Evolutionary conservation across 257 asterid genomes (phyloP).

Genomic region (Nicotiana attenuata): DNA sequence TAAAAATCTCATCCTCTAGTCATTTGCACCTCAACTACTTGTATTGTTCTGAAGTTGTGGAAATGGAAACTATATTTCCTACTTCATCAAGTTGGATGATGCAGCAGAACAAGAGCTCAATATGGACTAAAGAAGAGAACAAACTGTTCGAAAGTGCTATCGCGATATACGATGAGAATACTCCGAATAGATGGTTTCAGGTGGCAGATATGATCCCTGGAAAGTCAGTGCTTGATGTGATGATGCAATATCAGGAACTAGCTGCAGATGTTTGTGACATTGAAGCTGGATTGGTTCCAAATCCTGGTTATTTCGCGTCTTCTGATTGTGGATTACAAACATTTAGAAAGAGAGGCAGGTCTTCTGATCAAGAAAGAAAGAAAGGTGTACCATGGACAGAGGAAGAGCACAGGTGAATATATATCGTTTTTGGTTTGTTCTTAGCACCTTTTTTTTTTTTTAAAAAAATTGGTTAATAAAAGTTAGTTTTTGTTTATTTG

Average conservation of each 20-base stretch:
- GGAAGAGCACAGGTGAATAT: slow-evolving; percentile 69
- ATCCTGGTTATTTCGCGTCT: slow-evolving; percentile 49
- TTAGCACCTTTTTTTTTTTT: not conserved
- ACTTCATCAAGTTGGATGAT: slow-evolving; percentile 37
- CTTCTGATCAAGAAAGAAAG: slow-evolving; percentile 57
- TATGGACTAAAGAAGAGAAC: slow-evolving; percentile 83
- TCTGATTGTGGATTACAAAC: slow-evolving; percentile 33
- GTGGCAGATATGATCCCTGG: slow-evolving; percentile 73
- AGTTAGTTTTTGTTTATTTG: not conserved
- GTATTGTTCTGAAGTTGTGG: not conserved
- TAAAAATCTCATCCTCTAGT: not conserved
- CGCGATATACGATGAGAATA: slow-evolving; percentile 58
- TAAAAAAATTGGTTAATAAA: not conserved
- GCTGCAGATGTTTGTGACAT: slow-evolving; percentile 65
- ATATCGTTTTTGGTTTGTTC: not conserved
- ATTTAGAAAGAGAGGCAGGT: slow-evolving; percentile 45
- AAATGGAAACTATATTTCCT: slow-evolving; percentile 52
- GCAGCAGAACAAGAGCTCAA: slow-evolving; percentile 20
- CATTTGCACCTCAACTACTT: not conserved
- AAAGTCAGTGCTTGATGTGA: slow-evolving; percentile 63
- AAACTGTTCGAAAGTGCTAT: slow-evolving; percentile 67
- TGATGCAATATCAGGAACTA: slow-evolving; percentile 52
- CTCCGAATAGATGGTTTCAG: slow-evolving; percentile 64
- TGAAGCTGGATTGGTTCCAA: slow-evolving; percentile 72
- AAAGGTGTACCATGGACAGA: slow-evolving; percentile 88